Conservation (phyloP, 2,329 filamentous ascomycete species). For the Verticillium tricorpus region DNA sequence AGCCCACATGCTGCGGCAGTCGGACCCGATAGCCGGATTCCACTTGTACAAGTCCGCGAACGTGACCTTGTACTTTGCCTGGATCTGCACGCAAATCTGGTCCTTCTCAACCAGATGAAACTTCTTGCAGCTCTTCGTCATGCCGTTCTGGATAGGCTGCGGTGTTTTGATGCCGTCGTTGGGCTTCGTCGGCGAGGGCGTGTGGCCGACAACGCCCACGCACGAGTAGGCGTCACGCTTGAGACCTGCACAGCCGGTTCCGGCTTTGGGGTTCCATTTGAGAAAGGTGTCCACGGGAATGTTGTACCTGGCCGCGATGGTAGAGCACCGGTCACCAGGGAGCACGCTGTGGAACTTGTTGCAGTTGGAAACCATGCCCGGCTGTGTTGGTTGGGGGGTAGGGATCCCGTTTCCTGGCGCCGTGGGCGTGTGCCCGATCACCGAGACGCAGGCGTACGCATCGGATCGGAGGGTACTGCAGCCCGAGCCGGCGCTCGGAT, state of each 20-base stretch:
- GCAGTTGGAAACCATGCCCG: constrained; percentile 7
- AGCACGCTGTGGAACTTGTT: constrained; percentile 8
- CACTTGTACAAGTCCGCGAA: neutral
- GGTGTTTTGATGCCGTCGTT: constrained; percentile 12
- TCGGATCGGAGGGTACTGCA: constrained; percentile 14
- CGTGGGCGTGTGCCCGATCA: constrained; percentile 8
- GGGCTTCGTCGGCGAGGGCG: constrained; percentile 9
- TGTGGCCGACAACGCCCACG: constrained; percentile 3
- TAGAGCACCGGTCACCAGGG: constrained; percentile 17
- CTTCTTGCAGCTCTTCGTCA: constrained; percentile 13
- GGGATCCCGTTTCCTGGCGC: constrained; percentile 5
- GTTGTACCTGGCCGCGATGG: constrained; percentile 6
- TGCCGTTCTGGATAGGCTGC: constrained; percentile 8
- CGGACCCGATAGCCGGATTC: constrained; percentile 15
- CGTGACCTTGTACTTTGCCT: neutral
- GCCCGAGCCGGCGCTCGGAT: constrained; percentile 8
- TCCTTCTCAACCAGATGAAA: constrained; percentile 9
- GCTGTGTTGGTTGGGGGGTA: constrained; percentile 10
- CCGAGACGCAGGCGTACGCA: constrained; percentile 8
- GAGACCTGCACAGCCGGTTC: constrained; percentile 5
- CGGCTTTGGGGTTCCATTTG: constrained; percentile 9
- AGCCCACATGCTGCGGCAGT: constrained; percentile 16
- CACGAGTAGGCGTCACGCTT: constrained; percentile 9
- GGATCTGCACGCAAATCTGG: constrained; percentile 7
- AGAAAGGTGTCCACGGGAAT: constrained; percentile 15